These are phyloP conservation scores for Cymbidium sinense DNA, from an alignment of 106 monocot species.

Conservation along the genomic window DNA sequence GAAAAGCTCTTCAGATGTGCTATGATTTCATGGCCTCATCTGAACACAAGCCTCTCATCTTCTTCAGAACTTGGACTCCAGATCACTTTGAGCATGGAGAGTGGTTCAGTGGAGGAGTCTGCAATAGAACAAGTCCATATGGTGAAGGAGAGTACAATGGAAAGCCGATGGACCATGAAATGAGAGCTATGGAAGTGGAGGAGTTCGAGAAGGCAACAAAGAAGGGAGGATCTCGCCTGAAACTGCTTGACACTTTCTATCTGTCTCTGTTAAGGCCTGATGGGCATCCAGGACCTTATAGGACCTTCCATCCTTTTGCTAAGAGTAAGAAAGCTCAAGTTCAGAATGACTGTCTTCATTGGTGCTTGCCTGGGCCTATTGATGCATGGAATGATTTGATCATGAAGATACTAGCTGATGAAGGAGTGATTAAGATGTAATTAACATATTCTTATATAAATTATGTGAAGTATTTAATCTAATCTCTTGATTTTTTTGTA, in stretches of 20 bases:
- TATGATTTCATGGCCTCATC: constrained; percentile 17
- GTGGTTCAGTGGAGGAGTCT: constrained; percentile 36
- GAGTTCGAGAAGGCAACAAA: constrained; percentile 21
- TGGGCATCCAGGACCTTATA: constrained; percentile 48
- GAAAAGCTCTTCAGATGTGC: constrained; percentile 14
- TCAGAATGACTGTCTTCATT: constrained; percentile 38
- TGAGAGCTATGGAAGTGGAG: constrained; percentile 24
- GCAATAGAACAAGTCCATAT: constrained; percentile 27
- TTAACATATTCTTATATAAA: not conserved
- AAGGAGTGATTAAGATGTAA: too few relatives aligned
- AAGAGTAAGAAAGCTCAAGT: constrained; percentile 8
- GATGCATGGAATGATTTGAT: constrained; percentile 29
- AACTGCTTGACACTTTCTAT: constrained; percentile 43
- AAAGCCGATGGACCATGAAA: constrained; percentile 5
- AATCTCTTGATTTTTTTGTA: too few relatives aligned
- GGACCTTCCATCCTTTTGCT: constrained; percentile 30
- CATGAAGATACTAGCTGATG: constrained; percentile 13
- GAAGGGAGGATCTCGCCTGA: constrained; percentile 9
- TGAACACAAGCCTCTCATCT: constrained; percentile 20
- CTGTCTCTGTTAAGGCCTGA: constrained; percentile 60
- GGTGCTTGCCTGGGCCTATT: constrained; percentile 39
- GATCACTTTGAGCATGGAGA: constrained; percentile 43
- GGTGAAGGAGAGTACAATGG: constrained; percentile 20
- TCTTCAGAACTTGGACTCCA: constrained; percentile 42
- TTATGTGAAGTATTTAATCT: too few relatives aligned